Base-by-base conservation (phyloP, 164 flowering plant genomes). In the Cinnamomum chago region DNA sequence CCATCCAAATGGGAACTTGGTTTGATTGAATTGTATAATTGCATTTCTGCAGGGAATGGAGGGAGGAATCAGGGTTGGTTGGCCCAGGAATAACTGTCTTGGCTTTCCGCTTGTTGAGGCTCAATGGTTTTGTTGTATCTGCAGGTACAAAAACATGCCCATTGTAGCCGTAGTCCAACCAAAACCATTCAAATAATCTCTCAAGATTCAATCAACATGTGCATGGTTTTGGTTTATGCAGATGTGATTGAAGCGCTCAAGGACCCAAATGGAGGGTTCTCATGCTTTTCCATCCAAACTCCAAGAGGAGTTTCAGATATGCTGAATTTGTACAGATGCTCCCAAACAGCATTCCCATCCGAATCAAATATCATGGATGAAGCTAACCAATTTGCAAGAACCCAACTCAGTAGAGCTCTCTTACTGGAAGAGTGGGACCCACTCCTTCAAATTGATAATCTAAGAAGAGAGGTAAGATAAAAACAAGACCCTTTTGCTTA, bases 321-420 rank as follows among this genome's bases (percentile, higher is more conserved):
- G 12, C 27, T 40, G 55, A 47, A 69, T 69, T 35, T 69, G 22
- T 69, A 69, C 51, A 27, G 72, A 40, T 69, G 72, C 24, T 15
- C 51, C 10, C 72, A 69, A 35, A 35, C 35, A 40, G 72, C 55
- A 23, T 69, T 69, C 7, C 72, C 72, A 28, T 35, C 13, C n/a
- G 72, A 69, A 47, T 33, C 72, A 5, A 1, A 69, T 23, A 35
- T 69, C 72, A 69, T 69, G 72, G 22, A 9, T 24, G 72, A 40
- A n/a, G 72, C 72, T 9, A 23, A 40, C 24, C 15, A 18, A 40
- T 69, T 69, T 69, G 72, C 72, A 15, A n/a, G 7, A 69, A 9
- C 13, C 3, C 72, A 6, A 4, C 72, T 40, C 72, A 18, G 20
- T 17, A 18, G 23, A 47, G 20, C 12, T 40, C 12, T 69, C 10